Base-by-base conservation (phyloP, 805 yeast genomes). In the Gaillardinia entomophila region DNA sequence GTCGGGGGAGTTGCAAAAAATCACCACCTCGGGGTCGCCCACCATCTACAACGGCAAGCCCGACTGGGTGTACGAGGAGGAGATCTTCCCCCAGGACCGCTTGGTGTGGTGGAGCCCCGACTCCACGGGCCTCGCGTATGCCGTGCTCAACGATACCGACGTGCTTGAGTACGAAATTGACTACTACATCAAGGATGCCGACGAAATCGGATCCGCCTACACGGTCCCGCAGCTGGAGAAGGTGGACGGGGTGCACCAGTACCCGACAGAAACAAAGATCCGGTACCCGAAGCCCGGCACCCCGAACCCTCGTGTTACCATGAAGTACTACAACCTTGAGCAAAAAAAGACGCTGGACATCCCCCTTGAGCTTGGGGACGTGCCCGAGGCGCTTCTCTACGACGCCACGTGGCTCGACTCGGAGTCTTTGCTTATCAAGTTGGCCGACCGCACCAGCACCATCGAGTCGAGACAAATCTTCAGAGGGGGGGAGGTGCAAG, bases 41-140 rank as follows among this genome's bases (percentile, higher is more conserved):
- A 56, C 67, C 12, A 59, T 82, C 3, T 66, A 71, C 38, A 79
- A 83, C 43, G 95, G 86, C 4, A 79, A 68, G 40, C 78, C 89
- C 0, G 92, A 83, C 48, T 84, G 94, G 92, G 79, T 83, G 2
- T 83, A 83, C 52, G 94, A 84, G 51, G 94, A 84, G 48, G 95
- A 84, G 46, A 84, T 84, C 1, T 55, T 78, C 10, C 69, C 68
- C 0, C 45, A 59, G 12, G 89, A 81, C 40, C 56, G 52, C 23
- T 76, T 82, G 0, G 58, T 82, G 10, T 82, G 87, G 83, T 83
- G 90, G 88, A 61, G 79, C 12, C 79, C 82, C 1, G 75, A 77
- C 40, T 83, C 79, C 41, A 51, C 73, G 2, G 61, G 60, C 33
- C 40, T 82, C 29, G 60, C 79, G 0, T 84, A 63, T 45, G 67